These are phyloP conservation scores for Dictyostelium firmibasis DNA, from an alignment of 78 protist species.

Conservation along the genomic window DNA sequence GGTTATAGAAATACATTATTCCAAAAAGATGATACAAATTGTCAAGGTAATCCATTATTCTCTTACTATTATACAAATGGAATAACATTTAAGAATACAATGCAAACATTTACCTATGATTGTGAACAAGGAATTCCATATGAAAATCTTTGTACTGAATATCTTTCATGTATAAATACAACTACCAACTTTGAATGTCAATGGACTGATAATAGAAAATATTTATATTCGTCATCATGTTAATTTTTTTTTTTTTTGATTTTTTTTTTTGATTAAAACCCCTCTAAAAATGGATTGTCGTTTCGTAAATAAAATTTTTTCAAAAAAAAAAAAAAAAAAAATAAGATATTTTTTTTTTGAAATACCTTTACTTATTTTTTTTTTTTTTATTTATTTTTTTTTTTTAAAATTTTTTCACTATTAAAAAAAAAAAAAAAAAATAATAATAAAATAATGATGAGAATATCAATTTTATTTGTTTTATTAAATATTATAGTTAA, in stretches of 20 bases:
- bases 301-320: neutral
- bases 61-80: slow-evolving; percentile 15
- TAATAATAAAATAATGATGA: neutral
- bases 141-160: neutral
- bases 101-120: neutral
- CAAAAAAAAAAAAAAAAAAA: too few relatives aligned
- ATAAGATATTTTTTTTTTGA: neutral
- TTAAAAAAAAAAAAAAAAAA: too few relatives aligned
- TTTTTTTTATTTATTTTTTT: neutral
- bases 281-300: too few relatives aligned
- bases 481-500: neutral
- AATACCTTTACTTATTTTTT: too few relatives aligned
- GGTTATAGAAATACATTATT: slow-evolving; percentile 11
- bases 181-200: neutral
- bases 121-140: neutral
- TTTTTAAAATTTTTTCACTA: neutral
- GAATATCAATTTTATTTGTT: neutral
- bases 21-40: neutral
- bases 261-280: too few relatives aligned
- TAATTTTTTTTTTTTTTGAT: neutral
- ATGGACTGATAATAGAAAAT: neutral
- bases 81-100: neutral
- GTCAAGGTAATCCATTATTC: slow-evolving; percentile 4
- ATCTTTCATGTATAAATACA: neutral
- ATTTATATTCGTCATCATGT: neutral